These are phyloP conservation scores for Primulina huaijiensis DNA, from an alignment of 257 asterid genomes.

Conservation along the genomic window DNA sequence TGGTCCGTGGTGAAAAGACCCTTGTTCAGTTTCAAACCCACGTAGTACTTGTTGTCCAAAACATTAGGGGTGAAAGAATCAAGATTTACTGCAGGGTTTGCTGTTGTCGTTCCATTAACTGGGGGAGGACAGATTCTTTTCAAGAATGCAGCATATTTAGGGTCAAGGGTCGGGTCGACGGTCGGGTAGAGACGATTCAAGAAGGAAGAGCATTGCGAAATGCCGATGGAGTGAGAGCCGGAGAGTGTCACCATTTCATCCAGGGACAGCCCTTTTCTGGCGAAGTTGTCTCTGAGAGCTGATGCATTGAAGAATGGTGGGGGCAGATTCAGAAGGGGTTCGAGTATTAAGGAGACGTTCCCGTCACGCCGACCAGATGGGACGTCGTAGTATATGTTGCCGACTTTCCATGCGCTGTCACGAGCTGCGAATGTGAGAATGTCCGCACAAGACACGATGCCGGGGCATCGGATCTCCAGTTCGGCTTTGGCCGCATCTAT, in stretches of 20 bases:
- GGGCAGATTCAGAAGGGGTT: slow-evolving; percentile 39
- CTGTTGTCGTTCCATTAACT: too few species aligned
- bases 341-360: slow-evolving; percentile 29
- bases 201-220: slow-evolving; percentile 46
- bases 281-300: slow-evolving; percentile 34
- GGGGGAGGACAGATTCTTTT: too few species aligned
- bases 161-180: too few species aligned
- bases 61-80: too few species aligned
- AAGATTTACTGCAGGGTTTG: too few species aligned
- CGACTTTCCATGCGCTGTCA: slow-evolving; percentile 44
- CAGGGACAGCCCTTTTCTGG: slow-evolving; percentile 47
- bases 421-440: slow-evolving; percentile 64
- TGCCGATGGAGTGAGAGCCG: slow-evolving; percentile 62
- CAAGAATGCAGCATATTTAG: too few species aligned
- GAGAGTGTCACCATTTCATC: slow-evolving; percentile 71
- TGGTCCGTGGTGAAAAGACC: slow-evolving; percentile 58
- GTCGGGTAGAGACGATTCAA: background rate
- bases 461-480: slow-evolving; percentile 45
- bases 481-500: slow-evolving; percentile 55
- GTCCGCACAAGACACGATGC: slow-evolving; percentile 58
- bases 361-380: slow-evolving; percentile 67
- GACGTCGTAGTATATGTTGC: slow-evolving; percentile 39
- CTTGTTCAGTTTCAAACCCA: slow-evolving; percentile 26
- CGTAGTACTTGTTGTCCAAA: too few species aligned
- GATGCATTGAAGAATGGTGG: slow-evolving; percentile 48